A percentile compares a stretch with the other conserved stretches of the same genome.
Conservation (phyloP, 2,329 filamentous ascomycete species). For the Trichophyton mentagrophytes region DNA sequence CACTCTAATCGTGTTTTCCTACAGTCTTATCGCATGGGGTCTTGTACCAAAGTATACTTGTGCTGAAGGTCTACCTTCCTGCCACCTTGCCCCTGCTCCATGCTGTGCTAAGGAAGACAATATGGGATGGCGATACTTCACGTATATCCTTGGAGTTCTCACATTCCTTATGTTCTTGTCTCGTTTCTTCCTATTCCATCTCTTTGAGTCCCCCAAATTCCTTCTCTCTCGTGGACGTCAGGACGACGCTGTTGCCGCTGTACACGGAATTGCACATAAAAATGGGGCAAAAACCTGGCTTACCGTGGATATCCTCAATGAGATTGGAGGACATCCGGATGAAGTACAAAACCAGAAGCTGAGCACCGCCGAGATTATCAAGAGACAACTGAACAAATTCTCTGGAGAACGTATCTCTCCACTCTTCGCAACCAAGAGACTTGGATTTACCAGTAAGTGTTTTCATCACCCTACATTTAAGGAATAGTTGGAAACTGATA, state of each 20-base stretch:
- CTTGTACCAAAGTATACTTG: constrained; percentile 58
- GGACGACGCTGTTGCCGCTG: constrained; percentile 63
- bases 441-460: constrained; percentile 36
- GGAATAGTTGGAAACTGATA: constrained; percentile 9
- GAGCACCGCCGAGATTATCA: constrained; percentile 39
- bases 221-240: constrained; percentile 65
- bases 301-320: constrained; percentile 54
- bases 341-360: constrained; percentile 30
- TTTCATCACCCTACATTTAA: constrained; percentile 25
- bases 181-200: constrained; percentile 67
- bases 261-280: constrained; percentile 63
- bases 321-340: constrained; percentile 39
- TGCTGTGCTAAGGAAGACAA: constrained; percentile 43
- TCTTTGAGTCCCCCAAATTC: constrained; percentile 79
- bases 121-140: constrained; percentile 62
- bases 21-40: constrained; percentile 52
- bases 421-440: constrained; percentile 41
- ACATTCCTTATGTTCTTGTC: constrained; percentile 66
- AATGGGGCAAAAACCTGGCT: constrained; percentile 62
- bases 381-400: constrained; percentile 51
- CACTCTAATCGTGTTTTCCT: neutral
- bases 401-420: constrained; percentile 54
- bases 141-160: constrained; percentile 55
- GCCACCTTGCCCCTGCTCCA: constrained; percentile 18
- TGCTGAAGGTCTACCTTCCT: constrained; percentile 20